Evolutionary conservation across 2,329 filamentous ascomycete genomes (phyloP).

Genomic region (Lachnellula occidentalis): DNA sequence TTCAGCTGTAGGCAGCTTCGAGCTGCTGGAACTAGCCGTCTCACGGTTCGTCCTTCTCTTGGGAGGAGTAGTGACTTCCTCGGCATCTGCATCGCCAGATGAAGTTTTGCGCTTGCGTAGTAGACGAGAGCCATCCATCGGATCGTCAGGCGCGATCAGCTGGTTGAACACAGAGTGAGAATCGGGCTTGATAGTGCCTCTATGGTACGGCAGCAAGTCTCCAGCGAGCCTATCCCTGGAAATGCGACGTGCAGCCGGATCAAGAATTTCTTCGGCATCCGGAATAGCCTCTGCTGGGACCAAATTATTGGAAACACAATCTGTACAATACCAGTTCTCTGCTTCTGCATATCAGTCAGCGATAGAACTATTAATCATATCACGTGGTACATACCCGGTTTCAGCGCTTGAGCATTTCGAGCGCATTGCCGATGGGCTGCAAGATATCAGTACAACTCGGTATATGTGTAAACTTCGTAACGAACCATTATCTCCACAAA

Average conservation of each 20-base stretch:
- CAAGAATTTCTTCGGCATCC: constrained; percentile 23
- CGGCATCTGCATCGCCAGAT: constrained; percentile 54
- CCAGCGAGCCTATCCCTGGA: constrained; percentile 62
- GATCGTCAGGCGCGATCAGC: constrained; percentile 64
- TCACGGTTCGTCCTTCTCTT: constrained; percentile 42
- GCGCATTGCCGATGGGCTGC: constrained; percentile 90
- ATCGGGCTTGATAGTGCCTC: constrained; percentile 57
- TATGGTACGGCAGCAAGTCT: constrained; percentile 66
- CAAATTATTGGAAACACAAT: constrained; percentile 42
- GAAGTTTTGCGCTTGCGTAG: constrained; percentile 82
- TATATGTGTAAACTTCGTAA: constrained; percentile 26
- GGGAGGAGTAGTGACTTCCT: constrained; percentile 47
- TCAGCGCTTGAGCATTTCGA: constrained; percentile 60
- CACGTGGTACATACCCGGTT: constrained; percentile 48
- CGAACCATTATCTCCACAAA: constrained; percentile 80
- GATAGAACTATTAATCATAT: constrained; percentile 8
- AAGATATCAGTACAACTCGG: constrained; percentile 36
- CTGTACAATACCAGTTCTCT: constrained; percentile 56
- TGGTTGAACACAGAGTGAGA: constrained; percentile 76
- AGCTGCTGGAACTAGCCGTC: constrained; percentile 19
- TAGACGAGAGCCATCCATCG: constrained; percentile 69
- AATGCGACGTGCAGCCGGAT: constrained; percentile 41
- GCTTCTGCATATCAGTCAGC: constrained; percentile 38
- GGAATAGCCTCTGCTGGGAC: constrained; percentile 32
- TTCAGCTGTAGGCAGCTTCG: constrained; percentile 5